phyloP scores from a whole-genome alignment of 495 filamentous ascomycete genomes.

The Lichina pygmaea region DNA sequence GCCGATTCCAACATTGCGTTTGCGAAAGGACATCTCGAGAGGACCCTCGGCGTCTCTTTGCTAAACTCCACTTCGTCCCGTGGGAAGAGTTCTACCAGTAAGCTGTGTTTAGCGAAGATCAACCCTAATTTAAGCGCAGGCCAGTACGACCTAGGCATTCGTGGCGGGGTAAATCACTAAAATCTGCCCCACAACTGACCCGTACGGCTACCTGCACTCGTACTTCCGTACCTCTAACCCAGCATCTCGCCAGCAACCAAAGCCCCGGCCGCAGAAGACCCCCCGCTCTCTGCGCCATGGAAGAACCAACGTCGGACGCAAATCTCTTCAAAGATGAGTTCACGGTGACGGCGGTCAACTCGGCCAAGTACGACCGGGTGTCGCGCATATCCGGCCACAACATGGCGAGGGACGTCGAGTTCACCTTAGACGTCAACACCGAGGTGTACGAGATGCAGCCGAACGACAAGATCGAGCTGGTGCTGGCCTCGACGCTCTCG shows the following conservation, averaged over 20 bases:
- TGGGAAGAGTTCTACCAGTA: not conserved
- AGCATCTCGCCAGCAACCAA: not conserved
- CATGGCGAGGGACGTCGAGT: slow-evolving; percentile 36
- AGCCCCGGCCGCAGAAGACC: slow-evolving; percentile 5
- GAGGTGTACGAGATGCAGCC: slow-evolving; percentile 59
- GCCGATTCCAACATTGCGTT: slow-evolving; percentile 51
- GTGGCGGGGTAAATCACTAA: too few relatives aligned
- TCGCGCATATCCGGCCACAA: slow-evolving; percentile 50
- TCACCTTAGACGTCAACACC: slow-evolving; percentile 80
- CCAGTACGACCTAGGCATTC: too few relatives aligned
- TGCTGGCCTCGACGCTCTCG: slow-evolving; percentile 57
- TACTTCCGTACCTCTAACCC: too few relatives aligned
- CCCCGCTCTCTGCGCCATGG: slow-evolving; percentile 9
- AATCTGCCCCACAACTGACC: too few relatives aligned
- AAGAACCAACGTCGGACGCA: slow-evolving; percentile 25
- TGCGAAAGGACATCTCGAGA: slow-evolving; percentile 58
- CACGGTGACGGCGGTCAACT: slow-evolving; percentile 47
- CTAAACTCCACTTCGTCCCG: not conserved
- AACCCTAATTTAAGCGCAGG: too few relatives aligned
- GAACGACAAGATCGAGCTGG: slow-evolving; percentile 49
- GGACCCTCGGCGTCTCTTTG: not conserved
- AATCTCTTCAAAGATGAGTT: slow-evolving; percentile 85
- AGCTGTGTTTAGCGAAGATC: too few relatives aligned
- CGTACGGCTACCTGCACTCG: too few relatives aligned
- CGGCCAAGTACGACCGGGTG: slow-evolving; percentile 83